Evolutionary conservation across 192 early-diverging fungal genomes (phyloP), one percentile per base, ranked within the genome.

Genomic region (Obelidium mucronatum): DNA sequence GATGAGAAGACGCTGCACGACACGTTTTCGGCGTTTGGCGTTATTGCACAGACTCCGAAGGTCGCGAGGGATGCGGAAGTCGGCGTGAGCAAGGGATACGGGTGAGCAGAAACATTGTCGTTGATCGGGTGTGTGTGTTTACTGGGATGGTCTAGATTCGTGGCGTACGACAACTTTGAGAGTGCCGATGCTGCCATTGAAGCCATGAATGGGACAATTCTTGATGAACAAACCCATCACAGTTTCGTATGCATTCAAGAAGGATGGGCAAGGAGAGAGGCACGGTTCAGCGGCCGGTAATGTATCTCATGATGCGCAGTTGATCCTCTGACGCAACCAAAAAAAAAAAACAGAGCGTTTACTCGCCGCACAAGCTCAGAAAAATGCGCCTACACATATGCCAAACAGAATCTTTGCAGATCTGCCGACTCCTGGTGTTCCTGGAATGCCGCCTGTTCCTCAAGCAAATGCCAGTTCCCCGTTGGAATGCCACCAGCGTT

Each of bases 191-290:
- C 92, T n/a, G 98, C 98, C 0, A 93, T 99, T 53, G 95, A 97
- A 82, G 94, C 95, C 1, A 96, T 99, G 98, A 93, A 99, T 79
- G 94, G 95, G 6, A n/a, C 97, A 98, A 82, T 98, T 93, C 81
- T 79, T 99, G 80, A 94, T 93, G 81, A 95, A 96, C 79, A 97
- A 96, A 77, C 91, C 92, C 34, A 93, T 99, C 68, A 90, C 85
- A 35, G 97, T 97, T 6, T 84, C 84, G 19, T 99, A 96, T 84
- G 95, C 97, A 1, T 95, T 96, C 77, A 99, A 98, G 81, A 99
- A 99, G 83, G 98, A 99, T 74, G 96, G 95, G 33, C 95, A 96
- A 81, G 98, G 98, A 33, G 97, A 98, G 78, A 78, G 96, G 24
- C 98, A 99, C 75, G 98, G 98, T 64, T 93, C 93, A 40, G 95